Percentiles rank a stretch among this genome's conserved stretches.
phyloP scores from a whole-genome alignment of 2,329 filamentous ascomycete genomes.

The Ophiocordyceps unilateralis region DNA sequence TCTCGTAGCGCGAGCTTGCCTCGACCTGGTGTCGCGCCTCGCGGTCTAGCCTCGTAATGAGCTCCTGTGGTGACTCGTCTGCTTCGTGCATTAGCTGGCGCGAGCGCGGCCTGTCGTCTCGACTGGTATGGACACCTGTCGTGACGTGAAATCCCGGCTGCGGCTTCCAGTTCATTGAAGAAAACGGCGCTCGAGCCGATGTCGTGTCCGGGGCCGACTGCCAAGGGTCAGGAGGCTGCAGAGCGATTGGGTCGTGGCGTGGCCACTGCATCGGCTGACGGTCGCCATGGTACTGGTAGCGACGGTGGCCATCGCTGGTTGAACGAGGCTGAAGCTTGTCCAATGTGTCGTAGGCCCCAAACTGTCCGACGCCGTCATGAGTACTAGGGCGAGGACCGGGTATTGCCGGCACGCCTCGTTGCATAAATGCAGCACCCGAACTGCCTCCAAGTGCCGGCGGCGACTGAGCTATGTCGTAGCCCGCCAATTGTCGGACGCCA shows the following conservation, averaged over 20 bases:
- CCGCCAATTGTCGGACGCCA: not conserved
- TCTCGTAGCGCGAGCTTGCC: not conserved
- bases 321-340: not conserved
- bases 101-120: not conserved
- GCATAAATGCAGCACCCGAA: not conserved
- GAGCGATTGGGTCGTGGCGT: not conserved
- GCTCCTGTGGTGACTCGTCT: slow-evolving; percentile 9
- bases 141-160: not conserved
- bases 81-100: not conserved
- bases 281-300: not conserved
- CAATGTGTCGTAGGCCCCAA: not conserved
- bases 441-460: not conserved
- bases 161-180: not conserved
- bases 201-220: not conserved
- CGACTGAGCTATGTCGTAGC: not conserved
- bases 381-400: not conserved
- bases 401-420: not conserved
- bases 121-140: no score
- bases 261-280: not conserved
- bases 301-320: not conserved
- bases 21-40: slow-evolving; percentile 5
- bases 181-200: not conserved
- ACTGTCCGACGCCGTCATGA: not conserved
- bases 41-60: slow-evolving; percentile 11
- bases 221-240: not conserved